Base-by-base conservation (phyloP, 495 filamentous ascomycete species). In the Aspergillus kassunensis region DNA sequence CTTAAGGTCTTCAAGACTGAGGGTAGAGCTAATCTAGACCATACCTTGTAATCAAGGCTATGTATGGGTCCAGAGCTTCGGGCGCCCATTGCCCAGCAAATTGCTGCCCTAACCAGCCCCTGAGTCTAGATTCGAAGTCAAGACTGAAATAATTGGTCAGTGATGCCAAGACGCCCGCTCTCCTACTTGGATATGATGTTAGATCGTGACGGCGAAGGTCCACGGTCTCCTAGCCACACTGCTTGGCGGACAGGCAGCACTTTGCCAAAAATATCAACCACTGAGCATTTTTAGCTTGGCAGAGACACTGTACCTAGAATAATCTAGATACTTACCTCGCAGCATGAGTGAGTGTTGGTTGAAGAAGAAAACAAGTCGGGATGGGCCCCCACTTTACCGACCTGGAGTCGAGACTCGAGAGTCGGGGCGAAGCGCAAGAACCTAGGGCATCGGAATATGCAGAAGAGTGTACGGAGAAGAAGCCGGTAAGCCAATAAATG, bases 21-120 rank as follows among this genome's bases (percentile, higher is more conserved):
- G n/a, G n/a, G n/a, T 5, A 20, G 19, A 46, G 44, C 44, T 34
- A 46, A 15, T 20, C 18, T 34, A 46, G 44, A 34, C 44, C 11
- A n/a, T n/a, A n/a, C n/a, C n/a, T n/a, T n/a, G 11, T 35, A 1
- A 24, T 23, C 7, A 33, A 33, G 10, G 43, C 43, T 30, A 45
- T 45, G 43, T 2, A 19, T 34, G 30, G 16, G 19, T 31, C 16
- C 16, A 40, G 16, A 33, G 42, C 42, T 31, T 12, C 33, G 15
- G 40, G 16, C 4, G 9, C 9, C 4, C 4, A 27, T 45, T n/a
- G 42, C 44, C 44, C 30, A 46, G 44, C 18, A 19, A 35, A 35
- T 46, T 46, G 29, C 30, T 46, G 44, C 44, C 44, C 30, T 46
- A 46, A 35, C 12, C 30, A 15, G 30, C 44, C 44, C 44, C 30